These are phyloP conservation scores for Pelargonium myrrhifolium DNA, from an alignment of 441 rosid genomes.

Conservation along the genomic window DNA sequence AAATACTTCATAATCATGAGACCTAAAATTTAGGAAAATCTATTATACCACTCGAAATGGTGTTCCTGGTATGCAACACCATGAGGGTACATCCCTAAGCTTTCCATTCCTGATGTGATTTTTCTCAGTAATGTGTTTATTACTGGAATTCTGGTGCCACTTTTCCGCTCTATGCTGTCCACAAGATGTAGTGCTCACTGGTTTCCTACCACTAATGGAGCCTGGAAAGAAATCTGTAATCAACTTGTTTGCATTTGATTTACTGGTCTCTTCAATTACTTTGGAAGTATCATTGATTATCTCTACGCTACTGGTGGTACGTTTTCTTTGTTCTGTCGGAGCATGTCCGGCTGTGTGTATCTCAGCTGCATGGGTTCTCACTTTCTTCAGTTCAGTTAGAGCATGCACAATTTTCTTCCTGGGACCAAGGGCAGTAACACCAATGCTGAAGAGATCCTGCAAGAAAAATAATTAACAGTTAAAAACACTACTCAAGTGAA, in stretches of 20 bases:
- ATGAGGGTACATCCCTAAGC: constrained; percentile 52
- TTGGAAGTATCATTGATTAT: constrained; percentile 29
- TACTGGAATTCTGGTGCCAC: constrained; percentile 25
- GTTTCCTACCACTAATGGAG: constrained; percentile 28
- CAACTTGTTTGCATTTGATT: constrained; percentile 52
- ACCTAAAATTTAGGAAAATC: neutral
- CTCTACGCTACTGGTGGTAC: constrained; percentile 26
- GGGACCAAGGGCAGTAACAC: constrained; percentile 81
- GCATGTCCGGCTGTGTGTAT: constrained; percentile 19
- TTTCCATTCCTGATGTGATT: constrained; percentile 36
- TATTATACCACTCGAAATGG: constrained; percentile 79
- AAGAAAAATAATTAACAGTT: neutral
- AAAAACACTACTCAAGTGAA: constrained; percentile 3
- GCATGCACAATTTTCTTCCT: constrained; percentile 83
- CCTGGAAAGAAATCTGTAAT: constrained; percentile 81
- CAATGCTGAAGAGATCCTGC: constrained; percentile 72
- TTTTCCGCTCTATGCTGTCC: constrained; percentile 27
- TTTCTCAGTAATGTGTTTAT: constrained; percentile 27
- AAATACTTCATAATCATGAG: neutral
- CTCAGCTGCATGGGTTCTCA: constrained; percentile 20
- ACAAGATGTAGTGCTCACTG: constrained; percentile 28
- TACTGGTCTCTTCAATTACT: constrained; percentile 33
- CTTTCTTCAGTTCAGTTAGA: constrained; percentile 47
- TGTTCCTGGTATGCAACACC: constrained; percentile 81
- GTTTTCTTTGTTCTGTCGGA: constrained; percentile 18